Conservation (phyloP, 495 filamentous ascomycete genomes). For the Annulohypoxylon maeteangense region DNA sequence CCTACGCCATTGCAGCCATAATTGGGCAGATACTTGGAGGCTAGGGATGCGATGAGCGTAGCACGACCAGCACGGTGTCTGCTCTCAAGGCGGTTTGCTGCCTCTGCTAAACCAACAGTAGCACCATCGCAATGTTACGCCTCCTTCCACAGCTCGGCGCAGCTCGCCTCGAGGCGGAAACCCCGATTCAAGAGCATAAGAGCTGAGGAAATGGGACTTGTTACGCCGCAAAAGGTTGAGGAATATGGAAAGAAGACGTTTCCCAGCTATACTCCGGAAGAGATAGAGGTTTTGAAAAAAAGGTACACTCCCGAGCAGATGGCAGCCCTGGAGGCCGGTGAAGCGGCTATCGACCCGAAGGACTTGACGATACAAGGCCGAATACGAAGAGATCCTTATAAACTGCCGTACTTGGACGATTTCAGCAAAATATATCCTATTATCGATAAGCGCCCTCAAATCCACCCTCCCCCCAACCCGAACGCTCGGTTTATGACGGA, state of each 20-base stretch:
- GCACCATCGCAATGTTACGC: constrained; percentile 47
- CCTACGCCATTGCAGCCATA: constrained; percentile 29
- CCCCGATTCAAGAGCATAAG: constrained; percentile 57
- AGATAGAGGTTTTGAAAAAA: constrained; percentile 69
- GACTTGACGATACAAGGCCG: constrained; percentile 80
- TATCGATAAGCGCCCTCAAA: constrained; percentile 67
- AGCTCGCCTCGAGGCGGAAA: constrained; percentile 51
- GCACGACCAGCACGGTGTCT: constrained; percentile 48
- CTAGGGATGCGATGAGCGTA: constrained; percentile 48
- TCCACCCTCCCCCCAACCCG: constrained; percentile 59
- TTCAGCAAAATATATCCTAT: constrained; percentile 79
- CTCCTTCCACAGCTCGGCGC: constrained; percentile 58
- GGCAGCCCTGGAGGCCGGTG: constrained; percentile 85
- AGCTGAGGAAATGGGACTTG: constrained; percentile 56
- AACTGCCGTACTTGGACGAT: constrained; percentile 85
- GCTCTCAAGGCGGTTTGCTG: constrained; percentile 46
- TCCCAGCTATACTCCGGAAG: constrained; percentile 72
- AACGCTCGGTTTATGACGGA: constrained; percentile 69
- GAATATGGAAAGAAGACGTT: constrained; percentile 61
- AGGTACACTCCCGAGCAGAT: constrained; percentile 85
- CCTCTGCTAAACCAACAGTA: constrained; percentile 36
- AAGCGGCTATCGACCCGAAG: constrained; percentile 78
- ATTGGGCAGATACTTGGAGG: constrained; percentile 26
- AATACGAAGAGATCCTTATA: constrained; percentile 75
- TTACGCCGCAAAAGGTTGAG: constrained; percentile 52